phyloP scores from a whole-genome alignment of 2,329 filamentous ascomycete genomes.

The Cladophialophora psammophila region DNA sequence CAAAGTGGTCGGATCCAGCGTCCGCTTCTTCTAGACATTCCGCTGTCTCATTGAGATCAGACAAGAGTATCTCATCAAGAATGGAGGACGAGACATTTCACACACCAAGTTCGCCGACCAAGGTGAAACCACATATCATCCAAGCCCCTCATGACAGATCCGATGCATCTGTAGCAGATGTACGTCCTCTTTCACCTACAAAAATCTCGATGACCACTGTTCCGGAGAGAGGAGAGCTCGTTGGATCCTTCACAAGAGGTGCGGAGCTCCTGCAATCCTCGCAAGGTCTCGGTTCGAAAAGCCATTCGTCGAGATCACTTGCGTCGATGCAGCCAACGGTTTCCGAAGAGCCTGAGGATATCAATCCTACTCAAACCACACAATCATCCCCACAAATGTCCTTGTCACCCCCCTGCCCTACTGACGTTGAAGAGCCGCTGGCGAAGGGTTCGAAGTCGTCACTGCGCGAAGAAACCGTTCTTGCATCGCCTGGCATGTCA shows the following conservation, averaged over 20 bases:
- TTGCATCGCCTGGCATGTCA: constrained; percentile 6
- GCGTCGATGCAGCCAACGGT: constrained; percentile 36
- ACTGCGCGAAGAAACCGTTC: background rate
- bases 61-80: constrained; percentile 8
- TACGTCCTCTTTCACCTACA: constrained; percentile 4
- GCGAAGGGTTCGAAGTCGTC: constrained; percentile 7
- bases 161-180: constrained; percentile 10
- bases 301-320: constrained; percentile 17
- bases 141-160: background rate
- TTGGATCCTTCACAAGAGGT: background rate
- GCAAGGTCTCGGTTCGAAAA: constrained; percentile 4
- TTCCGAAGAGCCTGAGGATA: constrained; percentile 33
- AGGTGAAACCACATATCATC: constrained; percentile 22
- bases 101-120: constrained; percentile 12
- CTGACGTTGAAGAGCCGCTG: constrained; percentile 2
- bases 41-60: constrained; percentile 14
- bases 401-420: constrained; percentile 2
- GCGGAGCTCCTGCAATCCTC: constrained; percentile 3
- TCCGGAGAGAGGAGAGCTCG: background rate
- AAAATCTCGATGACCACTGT: constrained; percentile 4
- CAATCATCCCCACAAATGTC: constrained; percentile 5
- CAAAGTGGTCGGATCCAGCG: constrained; percentile 14
- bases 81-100: constrained; percentile 12
- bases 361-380: background rate
- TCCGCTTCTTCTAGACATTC: constrained; percentile 23